Conservation (phyloP, 1,284 basidiomycete genomes). For the Boletellus deceptivus region DNA sequence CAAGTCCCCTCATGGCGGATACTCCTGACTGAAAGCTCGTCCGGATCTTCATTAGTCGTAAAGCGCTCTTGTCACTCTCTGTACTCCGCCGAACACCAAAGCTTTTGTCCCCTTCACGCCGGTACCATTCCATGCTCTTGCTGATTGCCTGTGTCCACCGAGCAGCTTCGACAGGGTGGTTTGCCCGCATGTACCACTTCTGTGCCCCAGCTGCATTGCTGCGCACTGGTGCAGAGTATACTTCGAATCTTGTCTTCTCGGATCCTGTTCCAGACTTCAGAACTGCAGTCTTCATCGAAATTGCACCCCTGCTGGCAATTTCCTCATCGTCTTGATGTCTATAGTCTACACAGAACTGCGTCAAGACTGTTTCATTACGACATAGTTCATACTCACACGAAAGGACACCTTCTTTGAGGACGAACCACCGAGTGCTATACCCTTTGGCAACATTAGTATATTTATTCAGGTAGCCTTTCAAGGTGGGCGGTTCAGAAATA, state of each 20-base stretch:
- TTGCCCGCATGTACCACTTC: conserved; percentile 91
- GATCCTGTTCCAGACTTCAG: conserved; percentile 43
- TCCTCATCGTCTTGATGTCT: conserved; percentile 91
- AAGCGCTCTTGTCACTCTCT: conserved; percentile 31
- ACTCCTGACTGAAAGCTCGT: conserved; percentile 34
- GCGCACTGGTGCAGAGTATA: conserved; percentile 62
- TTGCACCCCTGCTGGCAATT: conserved; percentile 83
- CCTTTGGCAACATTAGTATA: conserved; percentile 90
- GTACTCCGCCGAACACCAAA: conserved; percentile 20
- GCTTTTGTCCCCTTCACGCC: conserved; percentile 28
- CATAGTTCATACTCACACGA: conserved; percentile 59
- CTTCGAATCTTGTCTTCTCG: conserved; percentile 80
- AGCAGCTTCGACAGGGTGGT: conserved; percentile 84
- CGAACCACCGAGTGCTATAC: conserved; percentile 93
- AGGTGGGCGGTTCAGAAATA: conserved; percentile 56
- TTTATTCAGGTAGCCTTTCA: conserved; percentile 85
- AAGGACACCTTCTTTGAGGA: conserved; percentile 82
- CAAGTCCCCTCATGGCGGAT: conserved; percentile 20
- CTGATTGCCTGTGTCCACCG: conserved; percentile 81
- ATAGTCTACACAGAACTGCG: conserved; percentile 59
- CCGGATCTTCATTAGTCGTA: conserved; percentile 27
- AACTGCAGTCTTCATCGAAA: conserved; percentile 81
- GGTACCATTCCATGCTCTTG: conserved; percentile 70
- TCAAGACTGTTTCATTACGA: conserved; percentile 3
- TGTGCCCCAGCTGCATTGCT: conserved; percentile 47